Percentiles rank a stretch among this genome's conserved stretches.
phyloP scores from a whole-genome alignment of 1,284 basidiomycete genomes.

The Boletus sp. region DNA sequence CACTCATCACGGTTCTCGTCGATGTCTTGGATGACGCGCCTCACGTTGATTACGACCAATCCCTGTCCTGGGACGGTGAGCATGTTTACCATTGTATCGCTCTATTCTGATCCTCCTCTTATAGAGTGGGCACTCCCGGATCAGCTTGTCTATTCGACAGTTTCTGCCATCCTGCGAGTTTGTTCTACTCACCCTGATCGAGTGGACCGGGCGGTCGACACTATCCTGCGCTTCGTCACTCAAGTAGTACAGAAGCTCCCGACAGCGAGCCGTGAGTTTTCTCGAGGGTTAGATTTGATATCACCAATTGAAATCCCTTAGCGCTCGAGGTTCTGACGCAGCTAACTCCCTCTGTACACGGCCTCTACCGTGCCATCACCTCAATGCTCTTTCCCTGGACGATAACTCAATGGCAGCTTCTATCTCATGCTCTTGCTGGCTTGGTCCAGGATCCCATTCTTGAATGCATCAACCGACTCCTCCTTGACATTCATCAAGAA shows the following conservation, averaged over 20 bases:
- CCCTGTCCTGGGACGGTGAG: constrained; percentile 73
- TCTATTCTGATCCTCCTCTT: constrained; percentile 12
- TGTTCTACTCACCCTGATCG: constrained; percentile 52
- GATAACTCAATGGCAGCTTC: constrained; percentile 59
- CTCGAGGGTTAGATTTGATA: background rate
- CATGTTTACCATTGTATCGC: background rate
- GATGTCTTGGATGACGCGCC: constrained; percentile 71
- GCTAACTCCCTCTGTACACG: constrained; percentile 80
- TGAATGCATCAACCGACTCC: constrained; percentile 65
- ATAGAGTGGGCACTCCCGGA: constrained; percentile 80
- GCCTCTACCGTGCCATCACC: constrained; percentile 82
- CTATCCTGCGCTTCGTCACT: constrained; percentile 62
- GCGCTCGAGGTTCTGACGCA: constrained; percentile 74
- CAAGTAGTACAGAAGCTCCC: constrained; percentile 56
- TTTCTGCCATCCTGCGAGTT: constrained; percentile 71
- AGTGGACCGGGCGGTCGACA: constrained; percentile 47
- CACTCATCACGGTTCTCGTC: constrained; percentile 54
- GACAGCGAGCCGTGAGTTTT: constrained; percentile 51
- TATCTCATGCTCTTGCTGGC: constrained; percentile 53
- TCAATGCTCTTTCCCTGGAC: constrained; percentile 77
- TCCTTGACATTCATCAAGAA: constrained; percentile 58
- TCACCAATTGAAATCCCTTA: constrained; percentile 26
- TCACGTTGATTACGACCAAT: constrained; percentile 71
- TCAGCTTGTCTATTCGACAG: constrained; percentile 73
- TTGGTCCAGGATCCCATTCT: constrained; percentile 63